phyloP scores from a whole-genome alignment of 169 alveolate species.

The Plasmodium relictum region DNA sequence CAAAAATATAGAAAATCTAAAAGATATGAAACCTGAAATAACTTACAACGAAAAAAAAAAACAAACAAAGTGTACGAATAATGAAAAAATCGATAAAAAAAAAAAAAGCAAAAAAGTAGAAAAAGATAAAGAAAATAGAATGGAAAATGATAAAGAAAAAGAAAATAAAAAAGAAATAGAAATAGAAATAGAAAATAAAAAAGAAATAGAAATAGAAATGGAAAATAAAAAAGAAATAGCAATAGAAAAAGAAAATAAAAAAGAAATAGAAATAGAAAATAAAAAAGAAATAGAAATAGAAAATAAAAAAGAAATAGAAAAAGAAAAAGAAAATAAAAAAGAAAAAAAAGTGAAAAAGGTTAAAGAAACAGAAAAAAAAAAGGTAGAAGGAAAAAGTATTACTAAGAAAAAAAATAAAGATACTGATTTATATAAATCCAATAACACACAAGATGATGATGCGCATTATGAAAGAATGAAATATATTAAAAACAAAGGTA shows the following conservation, averaged over 20 bases:
- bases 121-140: slow-evolving; percentile 1
- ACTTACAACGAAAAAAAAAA: too few relatives aligned
- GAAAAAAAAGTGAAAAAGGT: slow-evolving; percentile 8
- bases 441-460: not conserved
- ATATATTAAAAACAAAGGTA: not conserved
- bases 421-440: not conserved
- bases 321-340: not conserved
- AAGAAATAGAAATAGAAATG: slow-evolving; percentile 4
- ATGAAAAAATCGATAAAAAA: not conserved
- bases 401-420: not conserved
- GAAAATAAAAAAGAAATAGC: not conserved
- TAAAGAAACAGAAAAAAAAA: not conserved
- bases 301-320: not conserved
- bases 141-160: not conserved
- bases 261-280: not conserved
- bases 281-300: not conserved
- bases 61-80: too few relatives aligned
- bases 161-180: not conserved
- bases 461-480: not conserved
- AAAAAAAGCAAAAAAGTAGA: slow-evolving; percentile 18
- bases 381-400: not conserved
- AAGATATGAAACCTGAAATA: too few relatives aligned
- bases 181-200: slow-evolving; percentile 2
- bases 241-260: not conserved
- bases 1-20: too few relatives aligned